Evolutionary conservation across 2,329 filamentous ascomycete genomes (phyloP), one percentile per base, ranked within the genome.

Genomic region (Cladosporium phlei): DNA sequence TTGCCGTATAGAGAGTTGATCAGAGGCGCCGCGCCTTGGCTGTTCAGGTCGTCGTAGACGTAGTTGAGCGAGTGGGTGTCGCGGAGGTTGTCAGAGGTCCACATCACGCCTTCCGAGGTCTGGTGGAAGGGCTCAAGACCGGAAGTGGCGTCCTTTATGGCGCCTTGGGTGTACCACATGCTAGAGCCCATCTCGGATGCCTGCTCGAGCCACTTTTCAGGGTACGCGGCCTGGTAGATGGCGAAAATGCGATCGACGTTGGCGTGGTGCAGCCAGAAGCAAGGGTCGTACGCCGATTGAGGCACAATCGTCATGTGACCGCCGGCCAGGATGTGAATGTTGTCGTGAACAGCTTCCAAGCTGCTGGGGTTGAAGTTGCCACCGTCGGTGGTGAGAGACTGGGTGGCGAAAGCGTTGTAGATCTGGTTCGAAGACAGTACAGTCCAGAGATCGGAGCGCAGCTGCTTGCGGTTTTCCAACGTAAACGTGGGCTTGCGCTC

Each of bases 31-130:
- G 61, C 46, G 46, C 58, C 66, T 51, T 57, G 65, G 53, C 58
- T 64, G 52, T 62, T 66, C 11, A 81, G 77, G 54, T 91, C 87
- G 0, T 80, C 72, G 60, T 94, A 94, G 0, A 79, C 82, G 62
- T 93, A 93, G n/a, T 82, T 82, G 63, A 93, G 85, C 1, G 68
- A 70, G 21, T 73, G 71, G 8, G 77, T 78, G 33, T 76, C 70
- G 21, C 83, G 76, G 10, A 80, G 74, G 52, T 70, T 73, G 46
- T 81, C 74, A 0, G 85, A 85, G 7, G 76, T 83, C 80, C 83
- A 89, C 62, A 84, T 85, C 1, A 72, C 72, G 38, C 81, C 80
- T 38, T 74, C 68, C 1, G 64, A 59, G 45, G 76, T 72, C 34
- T 74, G 68, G 55, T 79, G 81, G 63, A 91, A 90, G 0, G 87